Evolutionary conservation across 371 early-diverging fungal genomes (phyloP).

Genomic region (Dinochytrium kinnereticum): DNA sequence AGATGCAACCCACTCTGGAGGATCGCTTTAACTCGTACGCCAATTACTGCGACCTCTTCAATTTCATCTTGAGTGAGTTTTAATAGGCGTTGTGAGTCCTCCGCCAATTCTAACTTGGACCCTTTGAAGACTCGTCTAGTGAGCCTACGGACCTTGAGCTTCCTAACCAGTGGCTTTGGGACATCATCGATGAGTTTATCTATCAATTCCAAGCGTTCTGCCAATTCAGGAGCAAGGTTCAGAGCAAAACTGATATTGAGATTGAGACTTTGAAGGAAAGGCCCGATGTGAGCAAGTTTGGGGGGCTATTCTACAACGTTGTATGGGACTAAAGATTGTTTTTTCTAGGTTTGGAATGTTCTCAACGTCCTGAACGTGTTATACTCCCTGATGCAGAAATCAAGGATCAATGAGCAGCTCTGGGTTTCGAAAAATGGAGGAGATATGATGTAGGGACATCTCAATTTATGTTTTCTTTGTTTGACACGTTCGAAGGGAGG

Average conservation of each 20-base stretch:
- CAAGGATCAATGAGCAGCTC: conserved; percentile 91
- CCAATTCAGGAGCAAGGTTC: conserved; percentile 84
- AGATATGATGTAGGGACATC: conserved; percentile 68
- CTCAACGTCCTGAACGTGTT: conserved; percentile 93
- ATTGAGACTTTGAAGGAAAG: conserved; percentile 76
- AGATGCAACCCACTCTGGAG: conserved; percentile 85
- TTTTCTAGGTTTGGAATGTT: conserved; percentile 83
- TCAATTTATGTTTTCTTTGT: background rate
- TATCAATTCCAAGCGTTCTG: conserved; percentile 98
- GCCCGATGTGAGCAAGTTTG: conserved; percentile 72
- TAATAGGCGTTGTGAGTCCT: background rate
- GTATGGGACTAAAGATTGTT: background rate
- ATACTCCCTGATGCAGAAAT: conserved; percentile 92
- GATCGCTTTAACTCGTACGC: conserved; percentile 90
- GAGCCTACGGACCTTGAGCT: conserved; percentile 70
- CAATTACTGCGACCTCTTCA: conserved; percentile 96
- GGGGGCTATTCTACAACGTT: conserved; percentile 3
- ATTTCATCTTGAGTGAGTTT: conserved; percentile 85
- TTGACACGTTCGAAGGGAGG: conserved; percentile 31
- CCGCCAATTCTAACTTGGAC: background rate
- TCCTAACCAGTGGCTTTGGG: conserved; percentile 98
- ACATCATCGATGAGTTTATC: conserved; percentile 97
- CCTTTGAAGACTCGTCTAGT: conserved; percentile 19
- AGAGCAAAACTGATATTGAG: conserved; percentile 82
- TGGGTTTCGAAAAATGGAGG: conserved; percentile 85